phyloP scores from a whole-genome alignment of 2,329 filamentous ascomycete species.

The Xenoacremonium recifei region DNA sequence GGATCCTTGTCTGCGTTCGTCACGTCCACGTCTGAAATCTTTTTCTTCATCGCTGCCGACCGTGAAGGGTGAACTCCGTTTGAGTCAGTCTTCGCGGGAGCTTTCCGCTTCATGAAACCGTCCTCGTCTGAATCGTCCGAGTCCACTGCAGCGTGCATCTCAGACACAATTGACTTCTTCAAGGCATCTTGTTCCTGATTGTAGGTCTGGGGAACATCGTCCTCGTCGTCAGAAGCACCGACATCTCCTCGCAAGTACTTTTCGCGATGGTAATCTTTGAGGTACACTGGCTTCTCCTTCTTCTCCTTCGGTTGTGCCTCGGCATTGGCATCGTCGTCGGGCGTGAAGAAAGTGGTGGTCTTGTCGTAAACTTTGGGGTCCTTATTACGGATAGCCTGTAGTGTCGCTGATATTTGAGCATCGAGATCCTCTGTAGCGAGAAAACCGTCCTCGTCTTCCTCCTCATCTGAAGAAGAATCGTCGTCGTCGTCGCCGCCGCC shows the following conservation, averaged over 20 bases:
- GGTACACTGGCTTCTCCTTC: conserved; percentile 79
- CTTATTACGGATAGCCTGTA: conserved; percentile 84
- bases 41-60: conserved; percentile 41
- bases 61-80: conserved; percentile 59
- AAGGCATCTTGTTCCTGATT: conserved; percentile 84
- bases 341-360: conserved; percentile 71
- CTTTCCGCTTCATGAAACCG: conserved; percentile 70
- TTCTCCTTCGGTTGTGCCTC: conserved; percentile 45
- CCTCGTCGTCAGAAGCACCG: conserved; percentile 58
- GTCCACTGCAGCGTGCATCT: conserved; percentile 68
- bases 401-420: conserved; percentile 79
- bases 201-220: conserved; percentile 66
- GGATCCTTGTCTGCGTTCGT: conserved; percentile 82
- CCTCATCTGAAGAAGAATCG: conserved; percentile 72
- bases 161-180: conserved; percentile 73
- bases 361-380: conserved; percentile 90
- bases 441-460: conserved; percentile 88
- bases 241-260: conserved; percentile 75
- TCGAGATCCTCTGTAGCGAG: conserved; percentile 84
- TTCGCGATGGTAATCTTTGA: conserved; percentile 89
- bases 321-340: conserved; percentile 51
- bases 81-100: conserved; percentile 38
- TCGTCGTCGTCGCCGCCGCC: conserved; percentile 50
- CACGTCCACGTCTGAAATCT: conserved; percentile 62
- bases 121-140: conserved; percentile 54